Evolutionary conservation across 2,329 filamentous ascomycete genomes (phyloP), one percentile per base, ranked within the genome.

Genomic region (Nigrograna mackinnonii): DNA sequence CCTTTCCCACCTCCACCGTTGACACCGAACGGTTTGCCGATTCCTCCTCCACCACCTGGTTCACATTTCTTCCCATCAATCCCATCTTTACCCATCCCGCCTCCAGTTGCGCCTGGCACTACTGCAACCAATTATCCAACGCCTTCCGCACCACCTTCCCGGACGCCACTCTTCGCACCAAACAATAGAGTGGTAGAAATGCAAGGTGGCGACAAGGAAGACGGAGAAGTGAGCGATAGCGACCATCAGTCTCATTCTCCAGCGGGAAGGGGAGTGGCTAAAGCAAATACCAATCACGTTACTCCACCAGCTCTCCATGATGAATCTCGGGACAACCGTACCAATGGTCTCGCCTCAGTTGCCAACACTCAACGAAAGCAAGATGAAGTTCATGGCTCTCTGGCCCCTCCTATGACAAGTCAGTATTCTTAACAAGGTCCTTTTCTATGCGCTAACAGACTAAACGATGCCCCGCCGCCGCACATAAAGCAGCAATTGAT

Each of bases 201-300:
- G 21, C 52, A 65, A 36, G 63, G 74, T 34, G 65, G 66, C 41
- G 76, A 79, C 43, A 71, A 71, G 42, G 88, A 94, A 58, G 89
- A 95, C 57, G 88, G 87, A 13, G 89, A 95, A 64, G 65, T 94
- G 21, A 87, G 83, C 49, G 89, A 92, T n/a, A 44, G 48, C 5
- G 63, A 60, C 14, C 46, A 17, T 4, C 26, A 38, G 22, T 47
- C 53, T 18, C 41, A 46, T 16, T 41, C 46, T 9, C 49, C 54
- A 19, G 49, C 47, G 5, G 37, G 21, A 35, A n/a, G n/a, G n/a
- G n/a, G n/a, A n/a, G n/a, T n/a, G n/a, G n/a, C n/a, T n/a, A n/a
- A n/a, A n/a, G n/a, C n/a, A n/a, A n/a, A n/a, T n/a, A n/a, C n/a
- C n/a, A n/a, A n/a, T n/a, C n/a, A n/a, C n/a, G n/a, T n/a, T n/a